Percentiles rank a stretch among this genome's conserved stretches.
Conservation (phyloP, 1,284 basidiomycete species). For the Mycosarcoma mackinlayi region DNA sequence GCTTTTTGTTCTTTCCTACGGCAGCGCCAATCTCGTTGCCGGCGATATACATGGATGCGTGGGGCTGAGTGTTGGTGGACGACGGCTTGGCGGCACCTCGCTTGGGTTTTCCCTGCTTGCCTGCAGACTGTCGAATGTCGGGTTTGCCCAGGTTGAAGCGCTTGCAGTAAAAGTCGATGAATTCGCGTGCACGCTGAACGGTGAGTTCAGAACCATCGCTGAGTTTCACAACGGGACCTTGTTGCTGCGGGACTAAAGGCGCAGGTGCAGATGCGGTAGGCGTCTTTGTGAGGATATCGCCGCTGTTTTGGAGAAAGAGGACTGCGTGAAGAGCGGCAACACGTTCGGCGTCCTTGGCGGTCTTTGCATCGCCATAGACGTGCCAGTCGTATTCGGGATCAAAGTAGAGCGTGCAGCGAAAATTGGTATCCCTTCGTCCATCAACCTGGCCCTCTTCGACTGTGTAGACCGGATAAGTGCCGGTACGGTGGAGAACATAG, state of each 20-base stretch:
- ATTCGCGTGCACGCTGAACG: slow-evolving; percentile 83
- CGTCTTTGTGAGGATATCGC: slow-evolving; percentile 42
- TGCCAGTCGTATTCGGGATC: slow-evolving; percentile 60
- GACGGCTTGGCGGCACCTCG: slow-evolving; percentile 19
- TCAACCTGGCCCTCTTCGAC: slow-evolving; percentile 53
- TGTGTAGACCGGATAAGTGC: slow-evolving; percentile 42
- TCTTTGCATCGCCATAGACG: slow-evolving; percentile 75
- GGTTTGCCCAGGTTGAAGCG: slow-evolving; percentile 84
- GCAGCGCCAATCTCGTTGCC: slow-evolving; percentile 85
- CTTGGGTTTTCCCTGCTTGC: slow-evolving; percentile 33
- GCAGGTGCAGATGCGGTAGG: slow-evolving; percentile 69
- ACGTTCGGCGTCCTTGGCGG: slow-evolving; percentile 79
- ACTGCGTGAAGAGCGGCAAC: slow-evolving; percentile 72
- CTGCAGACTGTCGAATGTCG: slow-evolving; percentile 72
- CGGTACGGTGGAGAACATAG: slow-evolving; percentile 51
- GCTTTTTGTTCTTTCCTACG: slow-evolving; percentile 78
- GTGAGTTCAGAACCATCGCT: slow-evolving; percentile 77
- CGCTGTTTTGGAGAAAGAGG: slow-evolving; percentile 46
- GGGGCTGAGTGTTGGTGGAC: slow-evolving; percentile 72
- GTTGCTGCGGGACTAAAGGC: slow-evolving; percentile 46
- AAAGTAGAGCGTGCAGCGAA: slow-evolving; percentile 49
- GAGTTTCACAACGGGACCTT: slow-evolving; percentile 69
- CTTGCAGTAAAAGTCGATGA: slow-evolving; percentile 95
- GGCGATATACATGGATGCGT: slow-evolving; percentile 83
- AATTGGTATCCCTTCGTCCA: slow-evolving; percentile 47